Conservation (phyloP, 2,329 filamentous ascomycete genomes). For the Parascedosporium putredinis region DNA sequence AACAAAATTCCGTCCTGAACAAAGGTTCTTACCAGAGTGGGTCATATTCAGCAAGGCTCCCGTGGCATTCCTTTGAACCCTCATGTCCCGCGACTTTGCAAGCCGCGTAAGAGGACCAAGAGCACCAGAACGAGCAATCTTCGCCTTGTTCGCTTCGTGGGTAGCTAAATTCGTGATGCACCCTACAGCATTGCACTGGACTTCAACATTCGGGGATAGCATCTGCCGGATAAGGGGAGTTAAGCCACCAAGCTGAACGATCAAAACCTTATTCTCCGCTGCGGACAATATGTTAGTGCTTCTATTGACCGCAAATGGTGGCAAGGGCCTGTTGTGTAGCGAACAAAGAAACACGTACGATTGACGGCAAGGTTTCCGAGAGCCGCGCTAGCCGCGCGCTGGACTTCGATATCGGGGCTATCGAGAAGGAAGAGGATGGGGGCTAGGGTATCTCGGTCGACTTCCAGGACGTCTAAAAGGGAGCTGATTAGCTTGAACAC, state of each 20-base stretch:
- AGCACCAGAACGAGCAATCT: conserved; percentile 91
- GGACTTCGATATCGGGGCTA: conserved; percentile 92
- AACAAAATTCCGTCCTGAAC: not conserved
- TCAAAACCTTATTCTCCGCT: conserved; percentile 97
- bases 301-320: no score
- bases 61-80: conserved; percentile 93
- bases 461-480: conserved; percentile 78
- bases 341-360: conserved; percentile 64
- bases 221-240: conserved; percentile 92
- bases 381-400: conserved; percentile 89
- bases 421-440: conserved; percentile 93
- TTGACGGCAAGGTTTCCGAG: conserved; percentile 95
- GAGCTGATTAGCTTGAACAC: conserved; percentile 14
- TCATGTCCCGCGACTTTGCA: conserved; percentile 97
- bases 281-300: conserved; percentile 21
- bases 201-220: conserved; percentile 95
- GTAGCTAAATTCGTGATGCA: conserved; percentile 98
- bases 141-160: conserved; percentile 98
- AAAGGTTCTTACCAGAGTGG: conserved; percentile 79
- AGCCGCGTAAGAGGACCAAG: conserved; percentile 81
- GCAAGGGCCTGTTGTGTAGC: no score
- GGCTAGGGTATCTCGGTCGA: conserved; percentile 88
- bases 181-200: conserved; percentile 97
- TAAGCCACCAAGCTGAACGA: conserved; percentile 84
- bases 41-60: conserved; percentile 98